Evolutionary conservation across 139 green algal genomes (phyloP).

Genomic region (Auxenochlorella protothecoides): DNA sequence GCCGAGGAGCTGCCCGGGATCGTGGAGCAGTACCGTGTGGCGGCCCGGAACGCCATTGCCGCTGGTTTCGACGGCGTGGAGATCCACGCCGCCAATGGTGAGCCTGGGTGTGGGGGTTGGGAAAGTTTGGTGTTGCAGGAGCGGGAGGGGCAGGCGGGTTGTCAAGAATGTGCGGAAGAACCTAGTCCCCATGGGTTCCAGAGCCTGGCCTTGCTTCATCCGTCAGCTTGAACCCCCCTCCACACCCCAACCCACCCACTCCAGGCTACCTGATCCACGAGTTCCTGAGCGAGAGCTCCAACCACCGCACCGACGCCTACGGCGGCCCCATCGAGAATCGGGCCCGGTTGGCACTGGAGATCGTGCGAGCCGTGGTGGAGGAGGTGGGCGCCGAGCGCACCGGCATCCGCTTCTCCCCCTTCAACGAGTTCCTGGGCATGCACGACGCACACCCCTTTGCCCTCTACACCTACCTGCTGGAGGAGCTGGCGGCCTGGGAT

Average conservation of each 20-base stretch:
- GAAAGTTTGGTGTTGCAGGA: too few species aligned
- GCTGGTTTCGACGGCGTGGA: conserved; percentile 66
- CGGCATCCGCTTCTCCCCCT: conserved; percentile 63
- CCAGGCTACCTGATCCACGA: conserved; percentile 53
- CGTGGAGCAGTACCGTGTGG: conserved; percentile 29
- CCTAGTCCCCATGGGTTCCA: too few species aligned
- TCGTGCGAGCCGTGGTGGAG: conserved; percentile 18
- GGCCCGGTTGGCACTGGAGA: conserved; percentile 22
- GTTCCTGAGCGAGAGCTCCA: conserved; percentile 45
- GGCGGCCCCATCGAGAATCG: conserved; percentile 31
- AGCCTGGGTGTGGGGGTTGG: not conserved
- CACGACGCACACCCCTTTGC: conserved; percentile 31
- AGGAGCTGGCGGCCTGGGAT: conserved; percentile 47
- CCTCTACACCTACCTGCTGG: conserved; percentile 43
- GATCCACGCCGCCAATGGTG: conserved; percentile 64
- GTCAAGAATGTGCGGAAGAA: too few species aligned
- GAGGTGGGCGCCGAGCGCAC: conserved; percentile 35
- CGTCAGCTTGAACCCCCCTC: too few species aligned
- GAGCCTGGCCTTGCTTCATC: too few species aligned
- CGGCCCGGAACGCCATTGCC: conserved; percentile 39
- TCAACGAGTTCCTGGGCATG: conserved; percentile 37
- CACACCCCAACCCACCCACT: not conserved
- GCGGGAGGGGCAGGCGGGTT: too few species aligned
- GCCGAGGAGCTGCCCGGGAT: conserved; percentile 34
- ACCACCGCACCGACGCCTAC: conserved; percentile 32